Evolutionary conservation across 2,329 filamentous ascomycete genomes (phyloP).

Genomic region (Cladobotryum mycophilum): DNA sequence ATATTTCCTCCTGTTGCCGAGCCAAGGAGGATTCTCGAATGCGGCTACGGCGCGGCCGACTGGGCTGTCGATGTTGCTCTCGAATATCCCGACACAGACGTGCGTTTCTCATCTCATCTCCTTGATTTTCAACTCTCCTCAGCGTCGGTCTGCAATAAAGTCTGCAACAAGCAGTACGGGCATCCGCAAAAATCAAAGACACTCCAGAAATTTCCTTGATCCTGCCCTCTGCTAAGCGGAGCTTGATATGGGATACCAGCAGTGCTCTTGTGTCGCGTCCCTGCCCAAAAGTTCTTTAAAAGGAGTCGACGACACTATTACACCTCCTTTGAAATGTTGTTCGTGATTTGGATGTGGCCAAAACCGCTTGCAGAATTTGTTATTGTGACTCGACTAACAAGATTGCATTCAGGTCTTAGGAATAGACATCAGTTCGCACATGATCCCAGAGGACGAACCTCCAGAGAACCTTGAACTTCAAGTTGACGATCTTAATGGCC

Average conservation of each 20-base stretch:
- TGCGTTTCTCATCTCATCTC: constrained; percentile 27
- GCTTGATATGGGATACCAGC: too few relatives aligned
- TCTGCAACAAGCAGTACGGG: background rate
- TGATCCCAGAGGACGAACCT: constrained; percentile 53
- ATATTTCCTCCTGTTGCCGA: constrained; percentile 62
- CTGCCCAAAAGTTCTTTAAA: too few relatives aligned
- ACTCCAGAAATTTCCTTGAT: too few relatives aligned
- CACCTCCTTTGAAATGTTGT: too few relatives aligned
- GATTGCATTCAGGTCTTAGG: constrained; percentile 53
- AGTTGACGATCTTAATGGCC: constrained; percentile 64
- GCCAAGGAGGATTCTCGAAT: constrained; percentile 59
- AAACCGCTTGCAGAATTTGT: too few relatives aligned
- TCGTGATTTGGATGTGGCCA: too few relatives aligned
- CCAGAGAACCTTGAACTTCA: constrained; percentile 65
- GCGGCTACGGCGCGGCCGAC: constrained; percentile 63
- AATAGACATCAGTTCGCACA: constrained; percentile 65
- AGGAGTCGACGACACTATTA: too few relatives aligned
- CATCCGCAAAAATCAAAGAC: too few relatives aligned
- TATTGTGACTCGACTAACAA: background rate
- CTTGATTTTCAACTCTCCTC: background rate
- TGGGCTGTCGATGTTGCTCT: constrained; percentile 67
- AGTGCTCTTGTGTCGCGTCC: too few relatives aligned
- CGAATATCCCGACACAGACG: constrained; percentile 58
- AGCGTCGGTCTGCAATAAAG: background rate
- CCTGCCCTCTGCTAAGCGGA: too few relatives aligned